These are phyloP conservation scores for Candida namnaoensis DNA, from an alignment of 805 yeast species.

Conservation along the genomic window DNA sequence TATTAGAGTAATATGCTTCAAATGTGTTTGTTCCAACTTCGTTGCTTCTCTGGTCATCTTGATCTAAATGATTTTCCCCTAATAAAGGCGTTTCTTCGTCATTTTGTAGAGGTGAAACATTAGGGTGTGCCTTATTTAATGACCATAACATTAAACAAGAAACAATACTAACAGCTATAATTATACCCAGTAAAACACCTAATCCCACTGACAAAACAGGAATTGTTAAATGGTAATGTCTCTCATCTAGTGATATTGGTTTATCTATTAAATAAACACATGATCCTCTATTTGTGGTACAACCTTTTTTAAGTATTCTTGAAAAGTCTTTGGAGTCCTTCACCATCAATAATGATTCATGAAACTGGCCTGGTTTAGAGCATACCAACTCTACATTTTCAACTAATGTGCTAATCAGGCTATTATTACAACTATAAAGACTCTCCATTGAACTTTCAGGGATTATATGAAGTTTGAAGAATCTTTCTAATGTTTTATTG, in stretches of 20 bases:
- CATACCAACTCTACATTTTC: conserved; percentile 37
- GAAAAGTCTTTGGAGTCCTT: conserved; percentile 45
- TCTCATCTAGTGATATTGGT: conserved; percentile 47
- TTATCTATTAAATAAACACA: conserved; percentile 62
- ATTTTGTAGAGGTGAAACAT: background rate
- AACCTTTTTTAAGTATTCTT: conserved; percentile 51
- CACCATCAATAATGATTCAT: conserved; percentile 29
- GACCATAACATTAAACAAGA: conserved; percentile 28
- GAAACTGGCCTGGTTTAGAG: conserved; percentile 26
- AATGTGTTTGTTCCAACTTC: background rate
- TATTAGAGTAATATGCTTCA: background rate
- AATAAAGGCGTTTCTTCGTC: background rate
- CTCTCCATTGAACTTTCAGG: conserved; percentile 43
- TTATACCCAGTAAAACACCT: conserved; percentile 57
- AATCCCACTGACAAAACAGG: conserved; percentile 62
- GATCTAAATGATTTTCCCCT: too few species aligned
- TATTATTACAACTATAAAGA: conserved; percentile 38
- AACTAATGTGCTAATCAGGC: conserved; percentile 30
- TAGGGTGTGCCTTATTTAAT: too few species aligned
- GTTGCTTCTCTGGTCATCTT: background rate
- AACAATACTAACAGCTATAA: conserved; percentile 24
- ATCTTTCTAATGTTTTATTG: conserved; percentile 35
- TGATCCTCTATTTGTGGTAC: conserved; percentile 32
- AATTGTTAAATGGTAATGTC: conserved; percentile 47
- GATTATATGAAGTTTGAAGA: conserved; percentile 62